Evolutionary conservation across 2,329 filamentous ascomycete species (phyloP).

Genomic region (Parasarocladium wereldwijsianum): DNA sequence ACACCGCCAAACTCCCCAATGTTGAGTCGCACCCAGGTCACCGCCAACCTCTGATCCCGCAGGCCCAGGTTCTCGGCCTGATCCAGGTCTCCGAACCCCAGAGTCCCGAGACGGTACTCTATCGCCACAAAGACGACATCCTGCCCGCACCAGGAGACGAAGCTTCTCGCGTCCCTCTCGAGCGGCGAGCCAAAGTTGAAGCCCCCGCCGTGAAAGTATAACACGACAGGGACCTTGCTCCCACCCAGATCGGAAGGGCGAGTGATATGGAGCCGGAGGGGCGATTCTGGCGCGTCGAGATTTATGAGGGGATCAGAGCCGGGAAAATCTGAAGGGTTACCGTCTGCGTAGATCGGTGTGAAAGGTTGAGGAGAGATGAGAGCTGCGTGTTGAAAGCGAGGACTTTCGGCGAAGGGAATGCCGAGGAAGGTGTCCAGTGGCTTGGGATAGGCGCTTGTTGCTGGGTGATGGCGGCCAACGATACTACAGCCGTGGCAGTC

Average conservation of each 20-base stretch:
- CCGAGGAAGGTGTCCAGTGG: conserved; percentile 32
- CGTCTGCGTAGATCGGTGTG: conserved; percentile 16
- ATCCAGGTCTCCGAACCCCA: conserved; percentile 62
- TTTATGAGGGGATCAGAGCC: conserved; percentile 4
- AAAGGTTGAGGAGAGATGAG: conserved; percentile 8
- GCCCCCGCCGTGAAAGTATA: conserved; percentile 49
- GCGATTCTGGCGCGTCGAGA: conserved; percentile 30
- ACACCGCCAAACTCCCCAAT: conserved; percentile 42
- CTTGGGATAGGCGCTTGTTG: conserved; percentile 18
- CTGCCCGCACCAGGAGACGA: conserved; percentile 37
- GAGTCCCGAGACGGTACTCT: conserved; percentile 48
- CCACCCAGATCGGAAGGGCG: conserved; percentile 16
- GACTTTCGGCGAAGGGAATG: conserved; percentile 32
- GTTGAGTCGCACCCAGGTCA: conserved; percentile 52
- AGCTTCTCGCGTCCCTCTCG: conserved; percentile 44
- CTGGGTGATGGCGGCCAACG: conserved; percentile 10
- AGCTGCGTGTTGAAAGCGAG: conserved; percentile 29
- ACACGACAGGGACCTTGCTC: conserved; percentile 26
- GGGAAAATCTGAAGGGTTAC: conserved; percentile 17
- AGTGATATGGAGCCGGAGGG: conserved; percentile 37
- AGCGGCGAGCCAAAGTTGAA: conserved; percentile 40
- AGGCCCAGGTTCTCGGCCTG: conserved; percentile 50
- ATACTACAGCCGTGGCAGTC: conserved; percentile 11
- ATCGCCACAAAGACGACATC: conserved; percentile 44
- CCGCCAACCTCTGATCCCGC: conserved; percentile 42